Evolutionary conservation across 495 filamentous ascomycete genomes (phyloP).

Genomic region (Talaromyces liani): DNA sequence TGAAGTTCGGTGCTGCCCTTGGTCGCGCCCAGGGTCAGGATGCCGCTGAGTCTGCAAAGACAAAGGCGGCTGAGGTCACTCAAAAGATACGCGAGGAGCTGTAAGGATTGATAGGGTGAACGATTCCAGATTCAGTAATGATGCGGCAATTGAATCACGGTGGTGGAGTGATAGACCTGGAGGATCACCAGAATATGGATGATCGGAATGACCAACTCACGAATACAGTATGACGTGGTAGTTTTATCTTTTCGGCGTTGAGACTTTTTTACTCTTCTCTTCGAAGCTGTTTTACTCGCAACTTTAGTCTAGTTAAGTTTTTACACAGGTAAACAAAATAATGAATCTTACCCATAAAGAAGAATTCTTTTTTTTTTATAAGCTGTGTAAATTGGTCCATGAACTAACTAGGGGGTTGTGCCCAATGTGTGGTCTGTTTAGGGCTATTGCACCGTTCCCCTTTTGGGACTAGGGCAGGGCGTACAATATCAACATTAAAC

Average conservation of each 20-base stretch:
- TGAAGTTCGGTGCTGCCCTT: slow-evolving; percentile 55
- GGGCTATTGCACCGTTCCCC: not conserved
- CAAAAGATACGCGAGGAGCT: slow-evolving; percentile 27
- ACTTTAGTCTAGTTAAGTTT: not conserved
- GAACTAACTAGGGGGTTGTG: too few species aligned
- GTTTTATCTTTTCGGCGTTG: not conserved
- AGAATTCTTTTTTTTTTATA: not conserved
- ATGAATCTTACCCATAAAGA: not conserved
- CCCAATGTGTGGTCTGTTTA: not conserved
- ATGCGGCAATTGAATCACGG: not conserved
- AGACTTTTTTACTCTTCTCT: not conserved
- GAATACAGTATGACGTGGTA: not conserved
- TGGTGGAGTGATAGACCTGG: not conserved
- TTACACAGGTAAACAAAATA: not conserved
- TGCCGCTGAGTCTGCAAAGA: slow-evolving; percentile 37
- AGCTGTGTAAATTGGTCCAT: too few species aligned
- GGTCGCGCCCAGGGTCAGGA: slow-evolving; percentile 52
- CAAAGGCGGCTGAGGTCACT: slow-evolving; percentile 24
- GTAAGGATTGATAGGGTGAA: slow-evolving; percentile 12
- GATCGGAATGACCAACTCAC: not conserved
- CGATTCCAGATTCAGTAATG: not conserved
- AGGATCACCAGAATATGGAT: not conserved
- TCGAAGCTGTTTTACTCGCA: not conserved
- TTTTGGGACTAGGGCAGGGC: not conserved
- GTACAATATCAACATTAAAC: not conserved